A percentile compares a stretch with the other conserved stretches of the same genome.
phyloP scores from a whole-genome alignment of 257 asterid species.

The Nicotiana benthamiana region DNA sequence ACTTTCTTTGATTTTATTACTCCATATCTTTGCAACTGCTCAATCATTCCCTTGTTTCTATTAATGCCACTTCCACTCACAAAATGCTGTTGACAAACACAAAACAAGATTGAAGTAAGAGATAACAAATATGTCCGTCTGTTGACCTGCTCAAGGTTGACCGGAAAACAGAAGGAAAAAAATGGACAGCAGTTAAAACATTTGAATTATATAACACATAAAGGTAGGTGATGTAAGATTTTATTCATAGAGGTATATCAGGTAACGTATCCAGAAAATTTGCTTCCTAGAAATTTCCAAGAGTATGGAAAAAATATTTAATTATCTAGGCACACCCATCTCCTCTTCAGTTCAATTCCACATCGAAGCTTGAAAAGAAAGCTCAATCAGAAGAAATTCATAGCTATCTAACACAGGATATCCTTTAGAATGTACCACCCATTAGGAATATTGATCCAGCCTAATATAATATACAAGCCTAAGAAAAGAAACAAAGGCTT shows the following conservation, averaged over 20 bases:
- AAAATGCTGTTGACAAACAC: constrained; percentile 48
- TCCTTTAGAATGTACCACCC: not conserved
- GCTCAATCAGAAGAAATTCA: not conserved
- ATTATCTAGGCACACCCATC: not conserved
- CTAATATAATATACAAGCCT: not conserved
- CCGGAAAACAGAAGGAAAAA: constrained; percentile 1
- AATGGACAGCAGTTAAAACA: constrained; percentile 1
- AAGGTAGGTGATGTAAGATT: not conserved
- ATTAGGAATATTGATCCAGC: not conserved
- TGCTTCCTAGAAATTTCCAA: not conserved
- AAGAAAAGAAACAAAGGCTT: not conserved
- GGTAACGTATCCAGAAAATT: not conserved
- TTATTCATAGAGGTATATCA: not conserved
- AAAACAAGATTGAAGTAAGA: constrained; percentile 36
- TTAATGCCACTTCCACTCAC: constrained; percentile 38
- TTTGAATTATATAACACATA: not conserved
- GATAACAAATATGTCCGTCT: constrained; percentile 24
- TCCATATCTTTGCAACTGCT: constrained; percentile 46
- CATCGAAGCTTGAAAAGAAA: not conserved
- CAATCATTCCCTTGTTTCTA: constrained; percentile 57
- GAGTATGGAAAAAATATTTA: not conserved
- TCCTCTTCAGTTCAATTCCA: not conserved
- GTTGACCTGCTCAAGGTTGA: constrained; percentile 28
- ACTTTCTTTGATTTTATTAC: constrained; percentile 49
- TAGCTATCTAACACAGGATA: not conserved